phyloP scores from a whole-genome alignment of 108 stramenopile genomes.

The Parietichytrium sp. region DNA sequence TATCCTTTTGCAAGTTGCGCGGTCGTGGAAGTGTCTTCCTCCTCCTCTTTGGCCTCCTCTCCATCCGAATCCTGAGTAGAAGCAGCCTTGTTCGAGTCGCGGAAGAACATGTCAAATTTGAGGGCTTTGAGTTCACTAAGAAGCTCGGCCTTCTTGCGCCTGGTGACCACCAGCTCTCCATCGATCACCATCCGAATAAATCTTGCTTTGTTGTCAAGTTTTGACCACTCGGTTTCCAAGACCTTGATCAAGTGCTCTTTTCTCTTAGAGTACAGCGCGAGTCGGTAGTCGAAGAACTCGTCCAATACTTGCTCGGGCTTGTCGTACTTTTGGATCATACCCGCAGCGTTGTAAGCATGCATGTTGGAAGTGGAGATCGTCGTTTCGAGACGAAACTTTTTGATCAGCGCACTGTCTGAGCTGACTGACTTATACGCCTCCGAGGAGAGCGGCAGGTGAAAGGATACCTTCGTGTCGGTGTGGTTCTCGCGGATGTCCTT shows the following conservation, averaged over 20 bases:
- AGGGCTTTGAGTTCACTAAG: conserved; percentile 75
- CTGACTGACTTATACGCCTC: conserved; percentile 71
- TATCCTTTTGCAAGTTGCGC: conserved; percentile 78
- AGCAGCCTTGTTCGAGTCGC: neutral
- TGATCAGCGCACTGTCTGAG: conserved; percentile 70
- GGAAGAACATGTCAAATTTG: conserved; percentile 77
- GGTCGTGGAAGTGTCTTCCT: neutral
- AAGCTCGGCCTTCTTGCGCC: conserved; percentile 83
- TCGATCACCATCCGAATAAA: conserved; percentile 91
- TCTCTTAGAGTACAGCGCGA: conserved; percentile 82
- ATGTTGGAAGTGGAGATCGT: conserved; percentile 88
- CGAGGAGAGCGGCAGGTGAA: conserved; percentile 76
- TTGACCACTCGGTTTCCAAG: conserved; percentile 61
- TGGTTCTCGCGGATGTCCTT: conserved; percentile 94
- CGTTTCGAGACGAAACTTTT: conserved; percentile 88
- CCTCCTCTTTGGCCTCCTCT: conserved; percentile 50
- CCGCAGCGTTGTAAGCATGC: conserved; percentile 80
- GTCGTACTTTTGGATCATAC: conserved; percentile 78
- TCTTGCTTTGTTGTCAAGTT: conserved; percentile 92
- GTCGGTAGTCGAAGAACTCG: conserved; percentile 78
- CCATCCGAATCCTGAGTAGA: conserved; percentile 55
- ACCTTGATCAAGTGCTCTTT: conserved; percentile 63
- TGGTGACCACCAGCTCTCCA: conserved; percentile 82
- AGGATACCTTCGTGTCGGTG: conserved; percentile 92
- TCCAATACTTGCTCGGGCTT: conserved; percentile 73